Evolutionary conservation across 257 asterid genomes (phyloP), one percentile per base, ranked within the genome.

Genomic region (Rhazya stricta): DNA sequence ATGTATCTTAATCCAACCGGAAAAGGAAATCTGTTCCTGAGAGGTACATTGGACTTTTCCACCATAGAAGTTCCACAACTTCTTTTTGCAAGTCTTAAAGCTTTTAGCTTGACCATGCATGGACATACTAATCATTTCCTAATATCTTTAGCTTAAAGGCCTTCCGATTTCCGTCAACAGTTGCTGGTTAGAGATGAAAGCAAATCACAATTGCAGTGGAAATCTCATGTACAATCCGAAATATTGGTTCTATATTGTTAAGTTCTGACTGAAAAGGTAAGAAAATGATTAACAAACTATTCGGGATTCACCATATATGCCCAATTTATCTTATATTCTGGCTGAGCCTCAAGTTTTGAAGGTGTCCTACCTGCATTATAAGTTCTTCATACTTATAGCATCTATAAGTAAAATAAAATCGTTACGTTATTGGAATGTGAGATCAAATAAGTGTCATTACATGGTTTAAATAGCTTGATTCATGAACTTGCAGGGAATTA

Each of bases 191-290:
- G 78, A 71, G 46, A 74, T 81, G 83, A 75, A 74, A 56, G 42
- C 54, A 80, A 74, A 72, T 77, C 83, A 48, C 69, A 60, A 37
- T 69, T 18, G 30, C 88, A 34, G 48, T 87, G 93, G 96, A 86
- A 84, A 74, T 48, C 85, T 72, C 84, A 77, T 73, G 82, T 81
- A 63, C 86, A 82, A 79, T 69, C 83, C 70, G 89, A 86, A 78
- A 85, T 77, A 79, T 78, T 85, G 81, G 77, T 92, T 65, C 80
- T 94, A 53, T 92, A 97, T 76, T 89, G 90, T 58, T 94, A 97
- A 77, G 96, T 92, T 78, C 90, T 94, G 74, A 79, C 88, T 54
- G 75, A 92, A 82, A 90, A 87, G 92, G 99, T 92, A 78, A 73
- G 73, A 50, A 57, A 83, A 77, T 41, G 51, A 77, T n/a, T 53